phyloP scores from a whole-genome alignment of 257 asterid genomes.

The Ajuga chamaepitys region DNA sequence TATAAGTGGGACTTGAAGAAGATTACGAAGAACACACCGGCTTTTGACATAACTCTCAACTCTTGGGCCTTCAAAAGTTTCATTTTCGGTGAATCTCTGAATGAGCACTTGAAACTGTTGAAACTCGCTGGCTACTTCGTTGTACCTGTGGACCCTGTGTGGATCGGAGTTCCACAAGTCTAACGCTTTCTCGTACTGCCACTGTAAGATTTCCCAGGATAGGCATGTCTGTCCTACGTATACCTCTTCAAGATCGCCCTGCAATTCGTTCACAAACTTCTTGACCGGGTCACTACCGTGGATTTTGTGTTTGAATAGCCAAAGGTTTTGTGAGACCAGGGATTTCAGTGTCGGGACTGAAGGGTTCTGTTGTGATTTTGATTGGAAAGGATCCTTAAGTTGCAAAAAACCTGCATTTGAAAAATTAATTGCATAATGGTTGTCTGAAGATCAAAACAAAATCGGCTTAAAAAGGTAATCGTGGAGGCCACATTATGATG shows the following conservation, averaged over 20 bases:
- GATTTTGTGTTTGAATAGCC: constrained; percentile 45
- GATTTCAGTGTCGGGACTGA: constrained; percentile 45
- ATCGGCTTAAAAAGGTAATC: too few relatives aligned
- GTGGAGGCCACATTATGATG: too few relatives aligned
- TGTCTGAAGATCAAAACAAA: too few relatives aligned
- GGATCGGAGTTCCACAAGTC: constrained; percentile 72
- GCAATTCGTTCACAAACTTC: constrained; percentile 57
- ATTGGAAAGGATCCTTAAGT: constrained; percentile 60
- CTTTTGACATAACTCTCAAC: constrained; percentile 45
- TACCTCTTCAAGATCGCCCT: constrained; percentile 69
- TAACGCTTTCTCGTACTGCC: constrained; percentile 69
- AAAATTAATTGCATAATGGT: too few relatives aligned
- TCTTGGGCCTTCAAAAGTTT: constrained; percentile 70
- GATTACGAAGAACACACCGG: constrained; percentile 61
- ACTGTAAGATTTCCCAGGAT: constrained; percentile 83
- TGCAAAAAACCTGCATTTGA: constrained; percentile 61
- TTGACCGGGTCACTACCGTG: constrained; percentile 51
- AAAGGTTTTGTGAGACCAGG: constrained; percentile 37
- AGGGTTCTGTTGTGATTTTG: constrained; percentile 33
- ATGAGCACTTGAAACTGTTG: constrained; percentile 84
- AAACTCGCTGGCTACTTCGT: constrained; percentile 72
- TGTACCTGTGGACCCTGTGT: constrained; percentile 38
- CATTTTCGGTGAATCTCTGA: constrained; percentile 80
- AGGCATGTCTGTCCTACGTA: constrained; percentile 87
- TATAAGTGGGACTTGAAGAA: constrained; percentile 80